Percentiles rank a stretch among this genome's conserved stretches.
Conservation (phyloP, 129 eudicot species). For the Logfia minima region DNA sequence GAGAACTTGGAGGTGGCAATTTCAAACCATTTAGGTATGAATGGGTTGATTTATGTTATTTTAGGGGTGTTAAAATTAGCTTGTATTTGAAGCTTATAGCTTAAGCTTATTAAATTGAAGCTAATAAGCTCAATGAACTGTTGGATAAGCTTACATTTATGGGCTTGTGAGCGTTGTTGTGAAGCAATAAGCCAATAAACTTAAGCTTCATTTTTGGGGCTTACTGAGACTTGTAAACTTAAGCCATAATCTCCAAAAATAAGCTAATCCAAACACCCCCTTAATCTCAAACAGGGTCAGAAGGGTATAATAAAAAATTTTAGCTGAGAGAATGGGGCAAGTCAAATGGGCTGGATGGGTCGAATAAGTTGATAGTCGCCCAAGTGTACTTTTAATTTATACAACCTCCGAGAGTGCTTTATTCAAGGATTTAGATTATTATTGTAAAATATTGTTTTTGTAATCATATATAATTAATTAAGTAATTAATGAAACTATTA, state of each 20-base stretch:
- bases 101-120: neutral
- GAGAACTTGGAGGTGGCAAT: neutral
- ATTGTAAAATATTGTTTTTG: neutral
- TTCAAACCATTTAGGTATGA: neutral
- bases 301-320: no score
- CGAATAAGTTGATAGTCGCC: no score
- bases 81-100: neutral
- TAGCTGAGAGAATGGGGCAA: no score
- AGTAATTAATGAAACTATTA: neutral
- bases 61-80: neutral
- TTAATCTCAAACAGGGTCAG: no score
- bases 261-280: no score
- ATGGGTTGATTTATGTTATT: neutral
- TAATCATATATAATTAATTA: neutral
- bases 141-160: neutral
- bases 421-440: no score
- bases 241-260: no score
- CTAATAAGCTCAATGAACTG: neutral
- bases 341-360: no score
- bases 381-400: no score
- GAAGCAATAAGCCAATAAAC: neutral
- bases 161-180: neutral
- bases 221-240: no score
- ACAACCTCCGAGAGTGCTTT: no score
- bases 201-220: neutral